These are phyloP conservation scores for Cicer yamashitae DNA, from an alignment of 306 rosid genomes.

Conservation along the genomic window DNA sequence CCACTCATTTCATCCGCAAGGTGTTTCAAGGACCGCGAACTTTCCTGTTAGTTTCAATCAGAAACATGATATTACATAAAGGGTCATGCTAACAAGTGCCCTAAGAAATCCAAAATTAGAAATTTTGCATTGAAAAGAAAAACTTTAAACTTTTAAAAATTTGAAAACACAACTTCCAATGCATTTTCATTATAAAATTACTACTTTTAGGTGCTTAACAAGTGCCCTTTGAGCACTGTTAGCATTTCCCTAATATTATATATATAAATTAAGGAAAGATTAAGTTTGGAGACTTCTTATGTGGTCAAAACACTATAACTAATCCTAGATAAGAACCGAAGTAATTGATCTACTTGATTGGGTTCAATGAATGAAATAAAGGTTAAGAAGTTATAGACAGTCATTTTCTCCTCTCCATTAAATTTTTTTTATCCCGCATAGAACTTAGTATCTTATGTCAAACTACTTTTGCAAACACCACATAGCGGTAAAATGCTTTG, in stretches of 20 bases:
- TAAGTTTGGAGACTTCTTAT: constrained; percentile 12
- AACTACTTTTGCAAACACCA: background rate
- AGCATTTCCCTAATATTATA: too few relatives aligned
- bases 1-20: constrained; percentile 70
- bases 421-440: background rate
- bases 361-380: background rate
- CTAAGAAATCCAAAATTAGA: too few relatives aligned
- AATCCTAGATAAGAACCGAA: constrained; percentile 31
- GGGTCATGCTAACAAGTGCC: too few relatives aligned
- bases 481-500: background rate
- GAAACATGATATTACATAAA: constrained; percentile 17
- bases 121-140: too few relatives aligned
- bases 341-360: constrained; percentile 22
- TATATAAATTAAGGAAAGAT: constrained; percentile 4
- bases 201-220: too few relatives aligned
- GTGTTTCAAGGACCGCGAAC: constrained; percentile 67
- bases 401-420: constrained; percentile 24
- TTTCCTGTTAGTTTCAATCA: constrained; percentile 56
- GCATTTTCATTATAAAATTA: too few relatives aligned
- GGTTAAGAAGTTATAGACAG: constrained; percentile 19
- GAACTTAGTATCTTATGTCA: constrained; percentile 19
- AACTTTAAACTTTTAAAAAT: too few relatives aligned
- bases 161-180: too few relatives aligned
- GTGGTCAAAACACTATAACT: constrained; percentile 27
- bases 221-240: too few relatives aligned